phyloP scores from a whole-genome alignment of 345 rosid genomes.

The Clausena lansium region DNA sequence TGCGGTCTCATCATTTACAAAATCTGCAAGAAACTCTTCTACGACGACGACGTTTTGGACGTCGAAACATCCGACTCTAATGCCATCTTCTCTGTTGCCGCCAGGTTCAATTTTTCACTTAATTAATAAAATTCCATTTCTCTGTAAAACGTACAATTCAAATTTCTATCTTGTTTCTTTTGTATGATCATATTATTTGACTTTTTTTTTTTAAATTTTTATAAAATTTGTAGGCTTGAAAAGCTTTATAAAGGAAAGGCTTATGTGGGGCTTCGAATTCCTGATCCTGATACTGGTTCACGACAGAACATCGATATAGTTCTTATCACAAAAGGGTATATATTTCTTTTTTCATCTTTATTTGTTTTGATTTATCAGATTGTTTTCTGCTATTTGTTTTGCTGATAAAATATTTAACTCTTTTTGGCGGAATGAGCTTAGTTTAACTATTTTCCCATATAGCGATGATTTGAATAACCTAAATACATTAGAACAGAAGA shows the following conservation, averaged over 20 bases:
- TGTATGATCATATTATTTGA: not conserved
- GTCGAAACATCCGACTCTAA: constrained; percentile 57
- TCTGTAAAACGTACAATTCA: not conserved
- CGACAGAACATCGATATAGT: constrained; percentile 71
- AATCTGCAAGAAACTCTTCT: constrained; percentile 49
- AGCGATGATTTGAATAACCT: not conserved
- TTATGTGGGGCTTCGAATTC: constrained; percentile 85
- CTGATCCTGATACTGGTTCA: constrained; percentile 79
- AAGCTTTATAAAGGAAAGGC: constrained; percentile 85
- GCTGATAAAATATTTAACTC: not conserved
- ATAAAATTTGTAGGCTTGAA: constrained; percentile 54
- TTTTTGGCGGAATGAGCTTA: not conserved
- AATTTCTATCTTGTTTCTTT: not conserved
- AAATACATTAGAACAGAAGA: not conserved
- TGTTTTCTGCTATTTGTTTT: not conserved
- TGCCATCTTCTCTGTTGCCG: constrained; percentile 75
- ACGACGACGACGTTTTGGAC: constrained; percentile 50
- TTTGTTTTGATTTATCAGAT: not conserved
- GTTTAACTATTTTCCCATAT: not conserved
- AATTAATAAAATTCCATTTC: not conserved
- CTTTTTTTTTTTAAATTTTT: not conserved
- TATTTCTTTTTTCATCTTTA: constrained; percentile 12
- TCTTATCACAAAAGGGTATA: constrained; percentile 66
- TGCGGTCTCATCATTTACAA: constrained; percentile 65
- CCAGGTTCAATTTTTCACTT: constrained; percentile 33